These are phyloP conservation scores for Boletus sp. DNA, from an alignment of 768 basidiomycete genomes.

Conservation along the genomic window DNA sequence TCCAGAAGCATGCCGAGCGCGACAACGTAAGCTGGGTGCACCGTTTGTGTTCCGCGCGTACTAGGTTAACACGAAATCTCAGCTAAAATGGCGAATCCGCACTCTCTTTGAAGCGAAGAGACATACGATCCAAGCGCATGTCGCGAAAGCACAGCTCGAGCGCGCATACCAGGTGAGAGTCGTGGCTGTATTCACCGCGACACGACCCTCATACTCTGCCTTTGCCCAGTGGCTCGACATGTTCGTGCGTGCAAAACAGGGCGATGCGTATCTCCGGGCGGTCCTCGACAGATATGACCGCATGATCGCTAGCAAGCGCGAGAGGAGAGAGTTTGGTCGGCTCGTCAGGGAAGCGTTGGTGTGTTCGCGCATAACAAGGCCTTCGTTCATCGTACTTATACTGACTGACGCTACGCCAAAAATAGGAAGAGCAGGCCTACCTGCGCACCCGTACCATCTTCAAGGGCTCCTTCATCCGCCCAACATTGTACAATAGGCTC, in stretches of 20 bases:
- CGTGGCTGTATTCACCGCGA: not conserved
- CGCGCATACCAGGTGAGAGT: constrained; percentile 56
- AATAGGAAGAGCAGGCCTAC: constrained; percentile 54
- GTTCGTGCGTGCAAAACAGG: constrained; percentile 52
- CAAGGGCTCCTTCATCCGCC: constrained; percentile 68
- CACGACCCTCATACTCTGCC: not conserved
- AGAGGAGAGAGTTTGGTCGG: constrained; percentile 47
- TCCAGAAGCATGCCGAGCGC: constrained; percentile 55
- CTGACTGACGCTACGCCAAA: not conserved
- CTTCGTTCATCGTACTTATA: not conserved
- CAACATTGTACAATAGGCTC: constrained; percentile 62
- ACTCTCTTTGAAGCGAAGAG: constrained; percentile 52
- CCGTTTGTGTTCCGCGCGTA: not conserved
- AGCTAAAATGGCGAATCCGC: constrained; percentile 61
- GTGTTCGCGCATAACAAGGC: constrained; percentile 13
- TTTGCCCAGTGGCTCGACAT: constrained; percentile 51
- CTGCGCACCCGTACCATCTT: constrained; percentile 63
- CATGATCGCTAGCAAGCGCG: constrained; percentile 50
- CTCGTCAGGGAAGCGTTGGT: constrained; percentile 55
- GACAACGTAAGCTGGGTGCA: constrained; percentile 45
- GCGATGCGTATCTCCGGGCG: constrained; percentile 44
- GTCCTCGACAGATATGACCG: constrained; percentile 58
- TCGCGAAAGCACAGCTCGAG: constrained; percentile 45
- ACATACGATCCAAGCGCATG: constrained; percentile 51
- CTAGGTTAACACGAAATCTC: not conserved